Conservation (phyloP, 306 rosid species). For the Clitoria ternatea region DNA sequence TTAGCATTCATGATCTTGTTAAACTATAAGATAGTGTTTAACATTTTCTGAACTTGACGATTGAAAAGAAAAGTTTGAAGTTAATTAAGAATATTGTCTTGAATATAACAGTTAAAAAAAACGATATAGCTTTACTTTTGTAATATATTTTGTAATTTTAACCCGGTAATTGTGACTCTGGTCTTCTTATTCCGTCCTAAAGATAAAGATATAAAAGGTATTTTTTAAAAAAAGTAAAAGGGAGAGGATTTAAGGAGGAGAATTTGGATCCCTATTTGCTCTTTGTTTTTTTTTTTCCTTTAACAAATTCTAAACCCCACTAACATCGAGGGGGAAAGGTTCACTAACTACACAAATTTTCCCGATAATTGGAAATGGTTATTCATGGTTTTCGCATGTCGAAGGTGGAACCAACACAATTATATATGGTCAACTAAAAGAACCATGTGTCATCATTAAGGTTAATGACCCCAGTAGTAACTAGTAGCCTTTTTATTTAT, state of each 20-base stretch:
- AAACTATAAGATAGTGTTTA: not conserved
- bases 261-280: not conserved
- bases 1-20: not conserved
- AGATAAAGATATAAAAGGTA: not conserved
- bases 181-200: not conserved
- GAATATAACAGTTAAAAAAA: not conserved
- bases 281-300: constrained; percentile 2
- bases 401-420: constrained; percentile 41
- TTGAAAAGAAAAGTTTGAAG: not conserved
- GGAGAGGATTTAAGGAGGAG: constrained; percentile 16
- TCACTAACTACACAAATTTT: constrained; percentile 17
- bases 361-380: constrained; percentile 18
- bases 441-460: constrained; percentile 5
- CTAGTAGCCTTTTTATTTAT: constrained; percentile 15
- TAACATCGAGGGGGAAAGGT: not conserved
- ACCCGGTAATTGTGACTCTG: not conserved
- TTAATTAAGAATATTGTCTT: not conserved
- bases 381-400: constrained; percentile 24
- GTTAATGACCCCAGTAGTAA: constrained; percentile 8
- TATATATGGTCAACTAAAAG: constrained; percentile 21
- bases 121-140: too few species aligned
- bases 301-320: constrained; percentile 19
- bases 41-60: not conserved
- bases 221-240: not conserved
- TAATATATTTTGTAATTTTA: not conserved